These are phyloP conservation scores for Jaenimonas drosophilae DNA, from an alignment of 208 protist species.

Conservation along the genomic window DNA sequence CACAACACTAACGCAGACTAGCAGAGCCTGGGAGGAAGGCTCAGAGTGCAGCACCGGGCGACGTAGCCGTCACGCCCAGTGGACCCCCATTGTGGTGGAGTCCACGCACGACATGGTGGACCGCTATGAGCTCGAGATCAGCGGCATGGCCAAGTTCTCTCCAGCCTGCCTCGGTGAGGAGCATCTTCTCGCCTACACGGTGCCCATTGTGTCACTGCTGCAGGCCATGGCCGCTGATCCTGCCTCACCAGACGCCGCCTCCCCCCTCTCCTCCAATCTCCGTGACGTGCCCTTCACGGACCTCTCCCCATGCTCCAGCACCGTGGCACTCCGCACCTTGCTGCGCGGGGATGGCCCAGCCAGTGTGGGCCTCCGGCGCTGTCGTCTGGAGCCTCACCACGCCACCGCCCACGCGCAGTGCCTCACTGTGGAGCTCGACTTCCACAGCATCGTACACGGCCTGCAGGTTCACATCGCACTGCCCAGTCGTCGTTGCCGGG, in stretches of 20 bases:
- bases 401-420: conserved; percentile 11
- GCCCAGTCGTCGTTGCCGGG: conserved; percentile 37
- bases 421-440: conserved; percentile 24
- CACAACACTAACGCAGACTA: too few species aligned
- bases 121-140: conserved; percentile 19
- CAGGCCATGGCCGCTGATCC: not conserved
- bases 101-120: conserved; percentile 32
- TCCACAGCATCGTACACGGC: conserved; percentile 17
- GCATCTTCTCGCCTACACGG: conserved; percentile 24
- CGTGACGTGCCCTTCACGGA: too few species aligned
- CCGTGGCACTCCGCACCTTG: too few species aligned
- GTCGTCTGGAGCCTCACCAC: conserved; percentile 19
- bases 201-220: not conserved
- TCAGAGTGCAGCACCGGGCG: too few species aligned
- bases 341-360: conserved; percentile 2
- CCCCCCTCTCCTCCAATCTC: too few species aligned
- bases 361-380: conserved; percentile 16
- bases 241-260: too few species aligned
- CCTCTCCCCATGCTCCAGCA: too few species aligned
- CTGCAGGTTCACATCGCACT: conserved; percentile 34
- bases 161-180: conserved; percentile 35
- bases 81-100: conserved; percentile 19
- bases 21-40: too few species aligned
- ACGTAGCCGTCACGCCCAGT: too few species aligned
- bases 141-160: conserved; percentile 26